A percentile compares a stretch with the other conserved stretches of the same genome.
Conservation (phyloP, 2,329 filamentous ascomycete species). For the Fusarium sp. region DNA sequence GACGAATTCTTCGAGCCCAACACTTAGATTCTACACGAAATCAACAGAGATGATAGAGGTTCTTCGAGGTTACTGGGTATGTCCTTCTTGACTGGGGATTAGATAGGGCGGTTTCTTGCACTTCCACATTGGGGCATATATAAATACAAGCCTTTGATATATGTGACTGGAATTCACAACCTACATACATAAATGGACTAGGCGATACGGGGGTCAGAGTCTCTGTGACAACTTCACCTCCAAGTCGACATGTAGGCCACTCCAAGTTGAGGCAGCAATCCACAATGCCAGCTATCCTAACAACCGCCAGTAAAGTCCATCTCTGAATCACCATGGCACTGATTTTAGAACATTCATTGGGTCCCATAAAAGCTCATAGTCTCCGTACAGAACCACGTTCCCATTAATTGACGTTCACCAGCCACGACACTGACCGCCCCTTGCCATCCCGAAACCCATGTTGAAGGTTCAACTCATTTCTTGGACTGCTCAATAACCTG, state of each 20-base stretch:
- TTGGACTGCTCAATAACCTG: conserved; percentile 46
- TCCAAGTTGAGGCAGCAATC: background rate
- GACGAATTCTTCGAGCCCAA: background rate
- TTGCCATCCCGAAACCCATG: background rate
- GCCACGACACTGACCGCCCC: background rate
- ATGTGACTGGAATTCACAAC: background rate
- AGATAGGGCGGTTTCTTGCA: background rate
- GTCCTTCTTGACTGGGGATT: background rate
- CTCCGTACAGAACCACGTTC: background rate
- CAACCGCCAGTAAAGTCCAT: background rate
- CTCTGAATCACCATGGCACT: background rate
- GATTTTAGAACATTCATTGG: background rate
- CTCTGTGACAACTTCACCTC: background rate
- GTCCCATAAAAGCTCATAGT: background rate
- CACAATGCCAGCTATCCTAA: background rate
- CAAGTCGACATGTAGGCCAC: background rate
- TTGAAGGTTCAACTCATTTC: conserved; percentile 1
- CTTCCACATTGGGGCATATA: background rate
- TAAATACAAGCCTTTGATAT: background rate
- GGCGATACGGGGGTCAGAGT: background rate
- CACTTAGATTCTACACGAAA: background rate
- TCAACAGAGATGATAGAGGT: background rate
- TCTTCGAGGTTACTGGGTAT: background rate
- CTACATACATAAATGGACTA: background rate
- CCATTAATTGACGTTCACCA: too few relatives aligned